Conservation (phyloP, 352 stramenopile species). For the Pythium brachiatum region DNA sequence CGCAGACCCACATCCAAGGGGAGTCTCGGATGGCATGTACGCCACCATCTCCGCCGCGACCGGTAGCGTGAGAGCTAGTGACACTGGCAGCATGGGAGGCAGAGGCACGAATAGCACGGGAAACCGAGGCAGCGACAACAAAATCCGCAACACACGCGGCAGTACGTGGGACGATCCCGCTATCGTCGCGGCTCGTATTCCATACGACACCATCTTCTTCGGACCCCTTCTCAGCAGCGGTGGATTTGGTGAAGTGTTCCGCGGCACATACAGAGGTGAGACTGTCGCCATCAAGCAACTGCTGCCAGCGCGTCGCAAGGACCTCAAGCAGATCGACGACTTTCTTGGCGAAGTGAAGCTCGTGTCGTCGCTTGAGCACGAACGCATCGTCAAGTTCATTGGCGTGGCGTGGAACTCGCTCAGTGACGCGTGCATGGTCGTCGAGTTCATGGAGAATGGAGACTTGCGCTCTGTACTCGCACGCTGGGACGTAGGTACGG, state of each 20-base stretch:
- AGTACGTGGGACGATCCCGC: too few relatives aligned
- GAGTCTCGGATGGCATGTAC: too few relatives aligned
- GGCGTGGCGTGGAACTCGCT: conserved; percentile 28
- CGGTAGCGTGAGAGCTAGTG: too few relatives aligned
- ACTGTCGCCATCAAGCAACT: conserved; percentile 25
- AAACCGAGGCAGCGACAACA: too few relatives aligned
- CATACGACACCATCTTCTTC: too few relatives aligned
- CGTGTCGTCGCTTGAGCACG: conserved; percentile 21
- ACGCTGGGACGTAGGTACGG: too few relatives aligned
- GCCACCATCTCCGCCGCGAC: too few relatives aligned
- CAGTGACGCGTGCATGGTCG: conserved; percentile 25
- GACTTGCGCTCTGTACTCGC: conserved; percentile 24
- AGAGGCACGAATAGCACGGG: too few relatives aligned
- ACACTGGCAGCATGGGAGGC: too few relatives aligned
- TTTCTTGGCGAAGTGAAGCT: conserved; percentile 31
- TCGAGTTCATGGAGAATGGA: conserved; percentile 30
- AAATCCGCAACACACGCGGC: too few relatives aligned
- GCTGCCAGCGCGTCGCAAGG: not conserved
- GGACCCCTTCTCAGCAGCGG: conserved; percentile 18
- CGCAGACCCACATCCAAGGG: too few relatives aligned
- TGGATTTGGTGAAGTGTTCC: conserved; percentile 24
- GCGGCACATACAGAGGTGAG: conserved; percentile 11
- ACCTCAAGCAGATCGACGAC: conserved; percentile 16
- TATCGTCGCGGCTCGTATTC: too few relatives aligned
- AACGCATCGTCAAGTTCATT: conserved; percentile 30